Percentiles rank a stretch among this genome's conserved stretches.
Conservation (phyloP, 768 basidiomycete genomes). For the Suillus ampliporus region DNA sequence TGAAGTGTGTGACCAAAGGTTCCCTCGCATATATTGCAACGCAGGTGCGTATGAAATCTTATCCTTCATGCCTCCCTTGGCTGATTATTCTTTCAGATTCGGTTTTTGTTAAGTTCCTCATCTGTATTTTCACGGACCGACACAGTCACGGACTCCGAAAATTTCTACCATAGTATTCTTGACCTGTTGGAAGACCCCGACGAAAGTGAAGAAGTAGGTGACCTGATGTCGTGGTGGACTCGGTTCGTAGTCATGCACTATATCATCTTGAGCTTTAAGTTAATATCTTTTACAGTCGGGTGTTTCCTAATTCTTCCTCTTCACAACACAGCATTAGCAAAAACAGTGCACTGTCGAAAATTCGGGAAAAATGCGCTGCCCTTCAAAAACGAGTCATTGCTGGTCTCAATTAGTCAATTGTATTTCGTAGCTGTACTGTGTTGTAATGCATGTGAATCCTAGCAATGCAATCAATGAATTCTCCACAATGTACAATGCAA, state of each 20-base stretch:
- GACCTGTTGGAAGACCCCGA: conserved; percentile 26
- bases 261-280: neutral
- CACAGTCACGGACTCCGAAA: conserved; percentile 24
- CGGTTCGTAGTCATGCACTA: conserved; percentile 12
- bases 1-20: neutral
- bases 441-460: no score
- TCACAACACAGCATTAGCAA: neutral
- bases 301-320: conserved; percentile 16
- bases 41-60: conserved; percentile 15
- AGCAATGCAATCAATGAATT: no score
- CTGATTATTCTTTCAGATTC: conserved; percentile 11
- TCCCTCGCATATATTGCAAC: conserved; percentile 29
- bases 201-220: conserved; percentile 11
- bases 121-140: conserved; percentile 26
- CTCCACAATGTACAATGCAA: no score
- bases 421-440: neutral
- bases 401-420: neutral
- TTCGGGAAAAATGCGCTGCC: conserved; percentile 1
- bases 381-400: neutral
- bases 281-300: conserved; percentile 4
- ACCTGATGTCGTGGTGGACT: conserved; percentile 18
- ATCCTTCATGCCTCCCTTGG: neutral
- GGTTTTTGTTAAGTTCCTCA: conserved; percentile 18
- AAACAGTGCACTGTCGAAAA: conserved; percentile 16
- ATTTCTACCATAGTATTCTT: conserved; percentile 24